These are phyloP conservation scores for Stachybotrys chartarum DNA, from an alignment of 2,329 filamentous ascomycete genomes.

Conservation along the genomic window DNA sequence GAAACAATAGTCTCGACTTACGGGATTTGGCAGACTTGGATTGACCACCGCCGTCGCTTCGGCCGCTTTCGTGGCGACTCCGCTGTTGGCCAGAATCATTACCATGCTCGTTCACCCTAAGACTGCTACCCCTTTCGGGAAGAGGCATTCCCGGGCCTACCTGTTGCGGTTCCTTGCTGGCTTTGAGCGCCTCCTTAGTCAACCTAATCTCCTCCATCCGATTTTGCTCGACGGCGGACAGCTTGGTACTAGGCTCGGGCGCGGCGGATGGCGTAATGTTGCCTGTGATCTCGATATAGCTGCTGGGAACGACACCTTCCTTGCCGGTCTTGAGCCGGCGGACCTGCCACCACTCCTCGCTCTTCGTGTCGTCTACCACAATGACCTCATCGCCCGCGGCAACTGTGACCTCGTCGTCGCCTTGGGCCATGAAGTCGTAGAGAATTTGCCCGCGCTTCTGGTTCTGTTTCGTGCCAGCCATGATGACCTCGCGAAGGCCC, in stretches of 20 bases:
- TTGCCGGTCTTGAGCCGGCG: slow-evolving; percentile 83
- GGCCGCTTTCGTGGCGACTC: slow-evolving; percentile 61
- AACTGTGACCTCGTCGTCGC: slow-evolving; percentile 93
- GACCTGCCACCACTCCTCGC: slow-evolving; percentile 98
- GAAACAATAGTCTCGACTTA: slow-evolving; percentile 35
- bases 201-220: slow-evolving; percentile 74
- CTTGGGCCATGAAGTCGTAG: slow-evolving; percentile 95
- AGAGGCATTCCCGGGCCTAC: slow-evolving; percentile 73
- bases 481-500: slow-evolving; percentile 76
- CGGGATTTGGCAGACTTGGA: slow-evolving; percentile 58
- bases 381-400: slow-evolving; percentile 84
- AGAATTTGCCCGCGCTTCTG: slow-evolving; percentile 81
- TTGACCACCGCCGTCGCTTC: slow-evolving; percentile 45
- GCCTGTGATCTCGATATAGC: slow-evolving; percentile 86
- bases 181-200: slow-evolving; percentile 70
- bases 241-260: slow-evolving; percentile 38
- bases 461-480: slow-evolving; percentile 61
- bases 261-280: slow-evolving; percentile 36
- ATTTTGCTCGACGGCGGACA: slow-evolving; percentile 70
- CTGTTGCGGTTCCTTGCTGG: slow-evolving; percentile 48
- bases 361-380: slow-evolving; percentile 81
- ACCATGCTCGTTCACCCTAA: slow-evolving; percentile 59
- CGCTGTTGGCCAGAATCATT: slow-evolving; percentile 65
- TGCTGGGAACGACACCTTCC: slow-evolving; percentile 93
- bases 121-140: slow-evolving; percentile 73